Base-by-base conservation (phyloP, 2,329 filamentous ascomycete genomes). In the Xylaria digitata region DNA sequence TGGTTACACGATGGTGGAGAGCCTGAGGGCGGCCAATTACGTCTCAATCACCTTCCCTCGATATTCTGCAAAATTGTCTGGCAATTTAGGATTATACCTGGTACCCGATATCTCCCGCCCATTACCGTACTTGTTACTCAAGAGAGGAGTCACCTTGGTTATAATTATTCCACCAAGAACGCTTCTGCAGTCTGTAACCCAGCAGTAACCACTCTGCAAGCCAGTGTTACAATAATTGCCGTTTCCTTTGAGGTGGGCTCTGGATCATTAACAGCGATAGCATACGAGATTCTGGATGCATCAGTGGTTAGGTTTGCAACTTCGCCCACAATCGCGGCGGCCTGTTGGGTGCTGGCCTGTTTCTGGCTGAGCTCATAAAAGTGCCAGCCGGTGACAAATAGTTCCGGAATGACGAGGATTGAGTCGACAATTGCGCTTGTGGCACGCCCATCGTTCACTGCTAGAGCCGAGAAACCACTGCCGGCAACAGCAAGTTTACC, bases 341-440 rank as follows among this genome's bases (percentile, higher is more conserved):
- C 40, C 15, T 54, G 60, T 15, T 59, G 15, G 0, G 26, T 40
- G 13, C 55, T 49, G 2, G 55, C 49, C 5, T 49, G 21, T 23
- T 60, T 49, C n/a, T 55, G 19, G 17, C 62, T 50, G 4, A 60
- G 55, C 32, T 65, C 62, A 11, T 65, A 65, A 42, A 60, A 55
- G 30, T 60, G 62, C 55, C 49, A 55, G 15, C 55, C 49, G 2
- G 49, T 50, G 15, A 50, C 49, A 17, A 64, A 60, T 3, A 59
- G 55, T 9, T 43, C 19, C 0, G 62, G 49, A n/a, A 58, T 55
- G 17, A 60, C 42, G 40, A 64, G 30, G 17, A 55, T 64, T 21
- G 55, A 42, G 30, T 59, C 26, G 2, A 59, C 19, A 8, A 55
- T 55, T 30, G 49, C 61, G 9, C 48, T 45, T 21, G 49, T 65